Percentiles rank a stretch among this genome's conserved stretches.
phyloP scores from a whole-genome alignment of 805 yeast species.

The Nakazawaea holstii region DNA sequence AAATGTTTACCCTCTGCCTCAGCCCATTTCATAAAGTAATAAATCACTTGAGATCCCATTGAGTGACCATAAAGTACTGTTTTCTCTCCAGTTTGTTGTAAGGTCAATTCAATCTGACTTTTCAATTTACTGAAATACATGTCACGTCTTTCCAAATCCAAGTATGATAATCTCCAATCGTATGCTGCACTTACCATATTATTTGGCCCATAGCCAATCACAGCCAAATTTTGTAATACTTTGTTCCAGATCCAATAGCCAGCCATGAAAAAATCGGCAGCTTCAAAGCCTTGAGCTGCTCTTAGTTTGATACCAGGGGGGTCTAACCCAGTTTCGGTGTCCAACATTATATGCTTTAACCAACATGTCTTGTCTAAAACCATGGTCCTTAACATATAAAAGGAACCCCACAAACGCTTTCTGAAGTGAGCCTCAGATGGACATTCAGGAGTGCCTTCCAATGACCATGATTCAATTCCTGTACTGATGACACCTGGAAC shows the following conservation, averaged over 20 bases:
- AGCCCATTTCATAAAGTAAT: conserved; percentile 92
- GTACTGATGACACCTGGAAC: conserved; percentile 97
- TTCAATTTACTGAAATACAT: conserved; percentile 78
- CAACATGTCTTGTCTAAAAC: conserved; percentile 87
- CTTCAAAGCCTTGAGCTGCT: conserved; percentile 95
- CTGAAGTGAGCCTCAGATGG: conserved; percentile 82
- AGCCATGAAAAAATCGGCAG: conserved; percentile 93
- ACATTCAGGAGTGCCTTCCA: conserved; percentile 70
- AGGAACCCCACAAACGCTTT: conserved; percentile 94
- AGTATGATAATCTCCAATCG: conserved; percentile 92
- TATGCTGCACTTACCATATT: conserved; percentile 88
- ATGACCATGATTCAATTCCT: conserved; percentile 91
- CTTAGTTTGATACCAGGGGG: conserved; percentile 78
- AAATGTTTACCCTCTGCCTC: conserved; percentile 77
- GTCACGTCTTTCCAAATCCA: conserved; percentile 85
- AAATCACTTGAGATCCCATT: conserved; percentile 91
- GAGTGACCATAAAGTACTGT: conserved; percentile 85
- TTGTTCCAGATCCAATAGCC: conserved; percentile 99
- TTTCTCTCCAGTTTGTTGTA: conserved; percentile 52
- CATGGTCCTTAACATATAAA: conserved; percentile 92
- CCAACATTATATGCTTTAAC: conserved; percentile 87
- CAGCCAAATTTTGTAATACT: conserved; percentile 89
- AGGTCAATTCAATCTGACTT: conserved; percentile 59
- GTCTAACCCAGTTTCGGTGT: conserved; percentile 87
- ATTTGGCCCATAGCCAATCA: conserved; percentile 88